Evolutionary conservation across 345 rosid species (phyloP), one percentile per base, ranked within the genome.

Genomic region (Eucalyptus regnans): DNA sequence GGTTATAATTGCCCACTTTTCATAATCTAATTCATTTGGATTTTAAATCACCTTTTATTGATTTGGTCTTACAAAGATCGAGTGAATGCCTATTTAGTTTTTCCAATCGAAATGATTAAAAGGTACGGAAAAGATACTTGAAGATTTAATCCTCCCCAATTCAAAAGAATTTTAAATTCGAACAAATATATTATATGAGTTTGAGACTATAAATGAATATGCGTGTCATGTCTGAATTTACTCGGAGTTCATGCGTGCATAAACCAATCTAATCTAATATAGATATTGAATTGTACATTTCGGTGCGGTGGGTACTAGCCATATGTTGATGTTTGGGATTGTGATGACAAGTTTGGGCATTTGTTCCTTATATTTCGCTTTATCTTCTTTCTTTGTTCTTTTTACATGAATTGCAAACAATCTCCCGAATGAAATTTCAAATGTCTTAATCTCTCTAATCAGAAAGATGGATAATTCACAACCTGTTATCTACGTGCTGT

Each of bases 221-320:
- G 3, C 6, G 0, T 22, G 7, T 5, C 27, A 0, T 5, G 11
- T 71, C 1, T 37, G 0, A 18, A 37, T 9, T 41, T 37, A 37
- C 48, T 10, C 3, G 9, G 5, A 4, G 8, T 18, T 76, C 2
- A 1, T 10, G 14, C 1, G 14, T 18, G 46, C 48, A 11, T 10
- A 12, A 12, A 6, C 8, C 7, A 3, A 41, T 76, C 83, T 20
- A 20, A 76, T 76, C 7, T 76, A 8, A 6, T 5, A 4, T n/a
- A n/a, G 68, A 60, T 27, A 33, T 33, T 33, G 81, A n/a, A 68
- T 31, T 33, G 16, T 27, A 62, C 33, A 56, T 31, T 15, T n/a
- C 1, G 1, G 12, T 15, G 25, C 5, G 1, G 4, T 17, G 12
- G 23, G 23, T 33, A 18, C 44, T 17, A 8, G 80, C 12, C 18